Base-by-base conservation (phyloP, 2,329 filamentous ascomycete genomes). In the Alternaria longipes region DNA sequence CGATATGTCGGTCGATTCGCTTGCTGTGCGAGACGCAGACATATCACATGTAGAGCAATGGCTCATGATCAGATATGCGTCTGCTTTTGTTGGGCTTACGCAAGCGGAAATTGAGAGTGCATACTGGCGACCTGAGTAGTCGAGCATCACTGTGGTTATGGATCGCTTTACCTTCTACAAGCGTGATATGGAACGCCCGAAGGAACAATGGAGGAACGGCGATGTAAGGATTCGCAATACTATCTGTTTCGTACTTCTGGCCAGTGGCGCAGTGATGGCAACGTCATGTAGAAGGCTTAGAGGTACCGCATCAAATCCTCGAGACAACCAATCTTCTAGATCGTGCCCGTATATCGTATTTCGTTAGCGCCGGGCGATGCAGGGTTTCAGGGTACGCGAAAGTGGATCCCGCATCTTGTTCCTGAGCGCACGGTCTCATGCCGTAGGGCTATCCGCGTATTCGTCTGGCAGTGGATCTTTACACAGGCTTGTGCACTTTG, bases 311-410 rank as follows among this genome's bases (percentile, higher is more conserved):
- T 50, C 11, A 20, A 50, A 4, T 8, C 9, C 5, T 14, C 32
- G 7, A 50, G n/a, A 34, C 46, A 50, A 36, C 14, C 20, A 50
- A 36, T 14, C 8, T 38, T 50, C 14, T 5, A 24, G 32, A 50
- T 22, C 8, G 20, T 50, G 46, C 46, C 22, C 46, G 46, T 50
- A 50, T 26, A n/a, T 38, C 46, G 46, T 50, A 36, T 50, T 22
- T 8, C 30, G 14, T 30, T 50, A 38, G 46, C 32, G 46, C 46
- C 4, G 32, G 46, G 32, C 30, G 32, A 50, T 38, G 46, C 32
- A 36, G 46, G 46, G 46, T 50, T 50, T 50, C 46, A 24, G 12
- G 18, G 46, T 49, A 49, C 46, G 46, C 30, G 30, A 49, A 49
- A 41, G 46, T 49, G 46, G 46, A 7, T 49, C 46, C 46, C 14